Evolutionary conservation across 345 rosid species (phyloP).

Genomic region (Heritiera littoralis): DNA sequence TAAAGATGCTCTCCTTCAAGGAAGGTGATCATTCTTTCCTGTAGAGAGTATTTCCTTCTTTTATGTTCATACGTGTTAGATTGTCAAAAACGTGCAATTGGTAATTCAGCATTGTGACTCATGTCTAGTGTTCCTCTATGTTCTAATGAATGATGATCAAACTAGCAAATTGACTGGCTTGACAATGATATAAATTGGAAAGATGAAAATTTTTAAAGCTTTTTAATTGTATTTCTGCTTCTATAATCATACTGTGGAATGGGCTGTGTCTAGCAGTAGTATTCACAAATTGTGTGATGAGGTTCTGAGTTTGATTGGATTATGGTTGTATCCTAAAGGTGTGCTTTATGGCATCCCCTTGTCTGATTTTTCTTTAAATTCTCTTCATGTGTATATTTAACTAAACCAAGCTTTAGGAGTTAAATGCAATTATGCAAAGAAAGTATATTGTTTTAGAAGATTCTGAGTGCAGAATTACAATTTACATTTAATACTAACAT

Average conservation of each 20-base stretch:
- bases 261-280: neutral
- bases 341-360: neutral
- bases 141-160: neutral
- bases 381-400: neutral
- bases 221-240: neutral
- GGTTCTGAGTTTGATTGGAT: neutral
- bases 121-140: neutral
- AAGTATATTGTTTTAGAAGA: neutral
- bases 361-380: neutral
- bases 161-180: neutral
- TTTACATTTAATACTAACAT: neutral
- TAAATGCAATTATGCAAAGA: neutral
- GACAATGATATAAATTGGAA: neutral
- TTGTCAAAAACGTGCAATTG: neutral
- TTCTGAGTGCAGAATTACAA: neutral
- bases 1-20: constrained; percentile 68
- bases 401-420: neutral
- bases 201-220: neutral
- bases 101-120: neutral
- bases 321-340: constrained; percentile 4
- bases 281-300: neutral
- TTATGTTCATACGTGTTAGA: neutral
- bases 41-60: neutral
- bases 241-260: neutral
- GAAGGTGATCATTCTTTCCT: constrained; percentile 54